Evolutionary conservation across 2,329 filamentous ascomycete genomes (phyloP), one percentile per base, ranked within the genome.

Genomic region (Alternaria brassicae): DNA sequence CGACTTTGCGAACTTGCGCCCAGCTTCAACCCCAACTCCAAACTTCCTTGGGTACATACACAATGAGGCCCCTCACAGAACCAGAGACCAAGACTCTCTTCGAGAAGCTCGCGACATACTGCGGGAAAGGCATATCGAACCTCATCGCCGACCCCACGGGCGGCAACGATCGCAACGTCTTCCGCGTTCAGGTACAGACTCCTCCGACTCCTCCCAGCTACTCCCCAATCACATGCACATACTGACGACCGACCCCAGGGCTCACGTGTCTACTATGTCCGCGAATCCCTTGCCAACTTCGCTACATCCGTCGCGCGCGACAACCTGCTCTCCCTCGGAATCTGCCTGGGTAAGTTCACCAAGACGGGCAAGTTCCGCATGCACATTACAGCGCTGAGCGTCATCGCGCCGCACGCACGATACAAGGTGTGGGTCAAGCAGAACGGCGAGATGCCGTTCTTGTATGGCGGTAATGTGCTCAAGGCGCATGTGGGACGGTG

Each of bases 381-480:
- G 55, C 93, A 97, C 81, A 91, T 98, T 75, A 98, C 94, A 1
- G 91, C 86, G n/a, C 84, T 99, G 58, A 90, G 93, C 64, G 87
- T 97, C 64, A 90, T 99, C 67, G 91, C 93, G 57, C 90, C 92
- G 66, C 92, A 97, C 78, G 94, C 94, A 42, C 85, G 95, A 60
- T 96, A 97, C 82, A 98, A 98, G 87, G 89, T 98, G 70, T 98
- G 93, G 93, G 89, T 99, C 68, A 96, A 96, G 81, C 86, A 89
- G 60, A 98, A 98, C 80, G 95, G 95, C 68, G 93, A 96, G 74
- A 97, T 97, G 93, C 94, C 95, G 1, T 98, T 96, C 78, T 81
- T 99, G 45, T 99, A 98, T 80, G 95, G 95, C 53, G 91, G 92
- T 57, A 93, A 98, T 78, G 85, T 96, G 52, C 87, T 96, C 68